A percentile compares a stretch with the other conserved stretches of the same genome.
These are phyloP conservation scores for Macrolepiota albuminosa DNA, from an alignment of 768 basidiomycete genomes.

Conservation along the genomic window DNA sequence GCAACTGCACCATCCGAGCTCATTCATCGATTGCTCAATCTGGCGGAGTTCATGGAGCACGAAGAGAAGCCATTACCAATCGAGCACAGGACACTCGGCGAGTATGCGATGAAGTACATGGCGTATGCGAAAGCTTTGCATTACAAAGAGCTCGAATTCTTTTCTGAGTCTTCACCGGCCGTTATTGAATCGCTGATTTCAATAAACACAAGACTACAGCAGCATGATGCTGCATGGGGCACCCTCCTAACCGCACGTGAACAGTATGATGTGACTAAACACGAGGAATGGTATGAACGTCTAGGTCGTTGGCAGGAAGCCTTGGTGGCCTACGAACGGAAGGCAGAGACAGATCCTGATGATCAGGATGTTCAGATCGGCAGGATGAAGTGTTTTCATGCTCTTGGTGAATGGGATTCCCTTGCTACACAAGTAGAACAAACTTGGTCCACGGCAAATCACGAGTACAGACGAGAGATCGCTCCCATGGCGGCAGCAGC, in stretches of 20 bases:
- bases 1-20: conserved; percentile 78
- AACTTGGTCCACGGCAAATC: conserved; percentile 77
- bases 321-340: conserved; percentile 76
- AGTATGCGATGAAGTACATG: conserved; percentile 89
- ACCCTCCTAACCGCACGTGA: conserved; percentile 87
- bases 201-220: conserved; percentile 94
- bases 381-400: conserved; percentile 93
- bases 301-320: conserved; percentile 97
- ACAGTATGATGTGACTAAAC: conserved; percentile 85
- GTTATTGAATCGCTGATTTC: conserved; percentile 94
- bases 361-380: conserved; percentile 80
- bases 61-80: conserved; percentile 95
- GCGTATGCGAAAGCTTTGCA: conserved; percentile 97
- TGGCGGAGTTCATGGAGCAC: conserved; percentile 99
- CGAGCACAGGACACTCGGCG: conserved; percentile 88
- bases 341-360: conserved; percentile 68
- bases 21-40: conserved; percentile 84
- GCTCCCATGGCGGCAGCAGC: conserved; percentile 97
- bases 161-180: conserved; percentile 82
- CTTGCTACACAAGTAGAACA: conserved; percentile 83
- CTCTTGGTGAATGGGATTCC: conserved; percentile 96
- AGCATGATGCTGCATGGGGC: conserved; percentile 97
- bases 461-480: conserved; percentile 85
- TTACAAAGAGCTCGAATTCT: conserved; percentile 97
- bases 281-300: conserved; percentile 98